phyloP scores from a whole-genome alignment of 805 yeast species.

The Teunomyces pallodes region DNA sequence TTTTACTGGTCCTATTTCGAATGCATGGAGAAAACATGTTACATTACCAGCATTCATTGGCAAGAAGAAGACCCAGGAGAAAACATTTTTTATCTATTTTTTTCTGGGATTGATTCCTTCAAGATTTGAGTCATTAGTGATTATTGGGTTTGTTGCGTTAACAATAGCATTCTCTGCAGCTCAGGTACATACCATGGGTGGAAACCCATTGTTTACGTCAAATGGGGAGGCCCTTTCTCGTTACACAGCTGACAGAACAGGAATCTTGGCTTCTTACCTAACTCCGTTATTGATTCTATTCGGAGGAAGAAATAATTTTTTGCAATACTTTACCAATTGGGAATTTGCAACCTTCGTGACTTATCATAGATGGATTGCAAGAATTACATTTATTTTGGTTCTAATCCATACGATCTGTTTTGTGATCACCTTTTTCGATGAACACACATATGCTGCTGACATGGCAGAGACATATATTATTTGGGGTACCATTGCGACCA shows the following conservation, averaged over 20 bases:
- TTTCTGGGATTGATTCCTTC: slow-evolving; percentile 30
- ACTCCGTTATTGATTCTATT: slow-evolving; percentile 16
- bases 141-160: slow-evolving; percentile 17
- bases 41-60: slow-evolving; percentile 16
- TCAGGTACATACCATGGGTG: slow-evolving; percentile 23
- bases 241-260: slow-evolving; percentile 51
- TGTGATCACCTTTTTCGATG: slow-evolving; percentile 5
- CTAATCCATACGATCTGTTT: slow-evolving; percentile 17
- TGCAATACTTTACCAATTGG: slow-evolving; percentile 10
- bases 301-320: slow-evolving; percentile 21
- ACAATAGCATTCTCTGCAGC: slow-evolving; percentile 23
- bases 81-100: slow-evolving; percentile 4
- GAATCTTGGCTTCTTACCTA: slow-evolving; percentile 40
- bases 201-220: slow-evolving; percentile 33
- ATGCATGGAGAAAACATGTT: slow-evolving; percentile 15
- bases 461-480: slow-evolving; percentile 19
- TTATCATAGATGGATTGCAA: slow-evolving; percentile 19
- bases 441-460: slow-evolving; percentile 8
- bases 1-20: slow-evolving; percentile 15
- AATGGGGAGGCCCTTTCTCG: slow-evolving; percentile 11
- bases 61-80: slow-evolving; percentile 2
- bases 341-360: slow-evolving; percentile 12
- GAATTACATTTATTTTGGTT: slow-evolving; percentile 13
- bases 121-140: slow-evolving; percentile 29
- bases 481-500: slow-evolving; percentile 27